Base-by-base conservation (phyloP, 2,329 filamentous ascomycete genomes). In the Trichoderma sp. region DNA sequence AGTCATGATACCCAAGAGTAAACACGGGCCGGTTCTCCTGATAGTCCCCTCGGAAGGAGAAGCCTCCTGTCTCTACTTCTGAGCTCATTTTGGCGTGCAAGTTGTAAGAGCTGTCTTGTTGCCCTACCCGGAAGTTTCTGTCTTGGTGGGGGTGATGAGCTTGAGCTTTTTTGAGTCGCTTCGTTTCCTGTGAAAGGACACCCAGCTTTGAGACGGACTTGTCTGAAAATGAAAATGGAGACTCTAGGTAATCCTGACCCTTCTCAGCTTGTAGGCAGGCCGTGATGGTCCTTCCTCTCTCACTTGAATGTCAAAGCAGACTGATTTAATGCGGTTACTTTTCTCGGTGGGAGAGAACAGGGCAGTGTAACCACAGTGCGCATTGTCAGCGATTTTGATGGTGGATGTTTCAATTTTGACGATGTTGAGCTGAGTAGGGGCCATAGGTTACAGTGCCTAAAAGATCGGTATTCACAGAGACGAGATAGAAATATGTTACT, bases 1-100 rank as follows among this genome's bases (percentile, higher is more conserved):
- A 91, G 81, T 95, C 92, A 84, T 95, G 93, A 77, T 95, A 92
- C 75, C 93, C 93, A 79, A 95, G 87, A 80, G 92, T 93, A 81
- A 95, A 94, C 12, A 75, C 78, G 1, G 87, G 87, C 41, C 84
- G 71, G 5, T 75, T 41, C 27, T 68, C 71, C 21, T 59, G 63
- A 24, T 60, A 76, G 27, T 67, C 66, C 6, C 60, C 75, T 38
- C 24, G 29, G 18, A 71, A 18, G 11, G 72, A 41, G n/a, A 65
- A 76, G 41, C 56, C 75, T 14, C 68, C 69, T 16, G 60, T 14
- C 41, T 73, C 71, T 65, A 62, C 31, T 53, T 73, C 71, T 56
- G 71, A 56, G 21, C 41, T 62, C 71, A 73, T 73, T 41, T 56
- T 73, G 16, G 38, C 21, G 35, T n/a, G n/a, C 11, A n/a, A 65